Evolutionary conservation across 2,329 filamentous ascomycete genomes (phyloP).

Genomic region (Ceratocystis variospora): DNA sequence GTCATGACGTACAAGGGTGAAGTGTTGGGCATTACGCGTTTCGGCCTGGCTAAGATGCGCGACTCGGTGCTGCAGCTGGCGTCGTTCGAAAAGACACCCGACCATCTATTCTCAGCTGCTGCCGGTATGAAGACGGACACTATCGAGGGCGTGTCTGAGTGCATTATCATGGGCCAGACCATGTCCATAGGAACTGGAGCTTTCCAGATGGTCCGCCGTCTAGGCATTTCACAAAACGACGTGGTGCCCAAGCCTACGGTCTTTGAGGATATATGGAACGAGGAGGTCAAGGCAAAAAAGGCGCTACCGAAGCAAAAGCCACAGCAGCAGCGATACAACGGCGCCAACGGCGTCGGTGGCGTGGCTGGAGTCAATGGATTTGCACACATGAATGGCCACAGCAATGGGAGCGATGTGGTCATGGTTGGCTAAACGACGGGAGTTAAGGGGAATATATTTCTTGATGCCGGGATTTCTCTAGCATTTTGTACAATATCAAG

Average conservation of each 20-base stretch:
- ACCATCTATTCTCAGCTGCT: conserved; percentile 91
- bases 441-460: background rate
- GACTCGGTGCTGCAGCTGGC: conserved; percentile 88
- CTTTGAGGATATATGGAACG: conserved; percentile 56
- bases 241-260: conserved; percentile 45
- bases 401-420: conserved; percentile 11
- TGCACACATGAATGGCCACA: background rate
- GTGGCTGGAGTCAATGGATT: conserved; percentile 3
- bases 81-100: conserved; percentile 94
- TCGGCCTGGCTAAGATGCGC: conserved; percentile 90
- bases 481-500: conserved; percentile 8
- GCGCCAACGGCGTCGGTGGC: background rate
- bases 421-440: conserved; percentile 10
- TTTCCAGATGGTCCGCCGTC: conserved; percentile 70
- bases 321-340: background rate
- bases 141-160: conserved; percentile 88
- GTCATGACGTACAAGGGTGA: conserved; percentile 99
- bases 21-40: conserved; percentile 88
- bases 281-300: conserved; percentile 16
- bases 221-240: conserved; percentile 51
- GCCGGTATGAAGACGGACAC: conserved; percentile 81
- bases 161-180: conserved; percentile 96
- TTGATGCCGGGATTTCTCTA: conserved; percentile 3
- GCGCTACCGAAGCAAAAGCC: background rate
- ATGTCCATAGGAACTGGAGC: conserved; percentile 84